Base-by-base conservation (phyloP, 768 basidiomycete genomes). In the Clitopilus hobsonii region DNA sequence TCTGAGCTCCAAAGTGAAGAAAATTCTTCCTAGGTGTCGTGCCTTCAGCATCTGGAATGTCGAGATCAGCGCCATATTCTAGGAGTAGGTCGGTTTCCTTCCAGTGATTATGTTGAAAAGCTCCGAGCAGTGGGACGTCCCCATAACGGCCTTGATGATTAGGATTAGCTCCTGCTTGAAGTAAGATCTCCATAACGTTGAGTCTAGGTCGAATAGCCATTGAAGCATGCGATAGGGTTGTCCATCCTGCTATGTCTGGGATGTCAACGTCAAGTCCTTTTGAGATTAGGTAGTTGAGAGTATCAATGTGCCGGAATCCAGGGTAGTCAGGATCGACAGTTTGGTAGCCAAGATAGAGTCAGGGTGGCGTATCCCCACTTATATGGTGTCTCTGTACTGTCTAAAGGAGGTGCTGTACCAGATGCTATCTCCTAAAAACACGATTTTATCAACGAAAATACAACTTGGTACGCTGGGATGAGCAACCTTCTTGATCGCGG, bases 151-250 rank as follows among this genome's bases (percentile, higher is more conserved):
- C 23, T 57, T 71, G 79, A 6, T 71, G 67, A 58, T 85, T 75
- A 7, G 76, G 72, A 56, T 82, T 70, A 2, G 80, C 82, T 2
- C 78, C 79, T 11, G 67, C 63, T 54, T 71, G 63, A 18, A 84
- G 56, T 22, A 85, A 65, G 10, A 67, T 56, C 13, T 71, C 71
- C 0, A 68, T 64, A 18, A 81, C 61, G 10, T 71, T 67, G 8
- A 65, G 45, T 23, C 68, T 60, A 0, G 67, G 63, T 1, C 47
- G 18, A 0, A 61, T 59, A 0, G 67, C 65, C 6, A 71, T 71
- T 6, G 73, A 72, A 0, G 70, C 67, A 60, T 82, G 81, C 47
- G 78, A 73, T 4, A 83, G 71, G 1, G 83, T 76, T 1, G 79
- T 83, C 64, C 69, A 69, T 3, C 79, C 79, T 8, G 65, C 69